Evolutionary conservation across 2,329 filamentous ascomycete species (phyloP), one percentile per base, ranked within the genome.

Genomic region (Cryphonectria parasitica): DNA sequence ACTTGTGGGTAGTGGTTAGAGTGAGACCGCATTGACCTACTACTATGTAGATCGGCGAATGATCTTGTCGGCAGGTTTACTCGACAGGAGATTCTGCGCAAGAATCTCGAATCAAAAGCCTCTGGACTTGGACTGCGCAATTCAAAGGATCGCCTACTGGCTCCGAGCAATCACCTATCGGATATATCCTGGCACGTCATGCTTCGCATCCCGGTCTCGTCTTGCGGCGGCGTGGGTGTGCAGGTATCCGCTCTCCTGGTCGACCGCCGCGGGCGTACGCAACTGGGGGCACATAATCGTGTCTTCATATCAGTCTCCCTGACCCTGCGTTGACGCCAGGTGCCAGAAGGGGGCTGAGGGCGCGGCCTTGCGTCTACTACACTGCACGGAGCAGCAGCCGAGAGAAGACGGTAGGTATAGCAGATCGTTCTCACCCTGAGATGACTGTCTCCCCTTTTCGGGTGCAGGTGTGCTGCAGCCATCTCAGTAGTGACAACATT

Each of bases 381-480:
- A 28, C 61, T 64, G 61, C 36, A 39, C 36, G 61, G 36, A 31
- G 61, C 36, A 41, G 0, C n/a, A 43, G 39, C 34, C 60, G 34
- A 41, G 61, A 36, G 34, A 43, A 25, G 31, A 62, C 34, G 58
- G 36, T 11, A 49, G 17, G 52, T n/a, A 56, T 11, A 56, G 25
- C 45, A 31, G 25, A 3, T 31, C 25, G 15, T 58, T 58, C 28
- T 31, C 54, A 31, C 28, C 34, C 15, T 28, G 25, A 31, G 54
- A 58, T 31, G 25, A 45, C 43, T 22, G 62, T 34, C 62, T 52
- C 19, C 64, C 52, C 64, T 66, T 36, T 41, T 25, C 64, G 36
- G 36, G 4, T 67, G 65, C 54, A 67, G 65, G 41, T 19, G 34
- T 43, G 54, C 65, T 61, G 65, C 65, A 60, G 61, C 54, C 49